Evolutionary conservation across 2,329 filamentous ascomycete species (phyloP).

Genomic region (Paraphaeosphaeria sporulosa): DNA sequence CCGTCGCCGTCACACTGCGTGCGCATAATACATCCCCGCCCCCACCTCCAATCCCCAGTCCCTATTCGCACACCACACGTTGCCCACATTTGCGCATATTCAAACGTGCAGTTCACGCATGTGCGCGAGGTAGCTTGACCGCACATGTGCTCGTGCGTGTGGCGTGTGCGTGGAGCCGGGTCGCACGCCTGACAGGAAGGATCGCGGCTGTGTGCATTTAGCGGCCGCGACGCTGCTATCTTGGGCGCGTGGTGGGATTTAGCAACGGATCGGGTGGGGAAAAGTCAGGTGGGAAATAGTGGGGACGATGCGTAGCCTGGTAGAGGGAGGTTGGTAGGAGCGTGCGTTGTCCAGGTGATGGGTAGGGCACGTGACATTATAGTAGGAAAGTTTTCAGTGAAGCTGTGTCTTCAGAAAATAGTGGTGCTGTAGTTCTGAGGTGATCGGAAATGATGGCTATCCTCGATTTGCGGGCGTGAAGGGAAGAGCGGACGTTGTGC

Average conservation of each 20-base stretch:
- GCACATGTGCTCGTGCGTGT: too few species aligned
- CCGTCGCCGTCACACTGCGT: too few species aligned
- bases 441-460: background rate
- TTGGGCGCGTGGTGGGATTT: background rate
- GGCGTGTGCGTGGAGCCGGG: background rate
- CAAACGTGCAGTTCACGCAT: too few species aligned
- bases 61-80: too few species aligned
- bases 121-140: too few species aligned
- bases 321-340: background rate
- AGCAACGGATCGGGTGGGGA: background rate
- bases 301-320: background rate
- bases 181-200: background rate
- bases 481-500: background rate
- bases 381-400: too few species aligned
- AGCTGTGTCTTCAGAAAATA: too few species aligned
- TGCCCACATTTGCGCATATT: too few species aligned
- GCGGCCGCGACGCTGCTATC: constrained; percentile 6
- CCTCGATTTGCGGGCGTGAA: background rate
- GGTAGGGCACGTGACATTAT: background rate
- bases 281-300: background rate
- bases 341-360: background rate
- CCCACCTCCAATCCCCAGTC: too few species aligned
- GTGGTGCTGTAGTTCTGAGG: too few species aligned
- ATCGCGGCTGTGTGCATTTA: constrained; percentile 5
- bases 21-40: too few species aligned